Base-by-base conservation (phyloP, 805 yeast species). In the Kuraishia hungarica region DNA sequence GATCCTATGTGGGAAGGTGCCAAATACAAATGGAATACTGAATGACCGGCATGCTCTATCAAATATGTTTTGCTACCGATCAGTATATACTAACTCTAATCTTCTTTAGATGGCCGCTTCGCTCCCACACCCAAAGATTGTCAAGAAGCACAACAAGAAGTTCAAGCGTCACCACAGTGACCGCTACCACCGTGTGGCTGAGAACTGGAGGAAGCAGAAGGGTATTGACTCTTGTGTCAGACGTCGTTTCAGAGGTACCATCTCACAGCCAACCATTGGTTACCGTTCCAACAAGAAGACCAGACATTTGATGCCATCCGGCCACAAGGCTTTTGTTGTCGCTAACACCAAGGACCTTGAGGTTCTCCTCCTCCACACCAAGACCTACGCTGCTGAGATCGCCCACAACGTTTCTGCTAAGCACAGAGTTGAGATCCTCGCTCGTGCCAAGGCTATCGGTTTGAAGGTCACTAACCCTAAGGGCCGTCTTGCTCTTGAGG, bases 131-230 rank as follows among this genome's bases (percentile, higher is more conserved):
- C 97, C 98, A 82, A 92, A 90, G 93, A 94, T 94, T 81, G 97
- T 93, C 79, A 96, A 94, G 93, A 94, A 94, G 91, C 94, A 92
- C 90, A 76, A 91, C 74, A 90, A 90, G 86, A 88, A 87, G 86
- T 94, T 94, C 89, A 96, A 92, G 93, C 91, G 99, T 84, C 98
- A 93, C 80, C 99, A 94, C 86, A 91, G 97, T 79, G 99, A 94
- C 87, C 90, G 97, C 82, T 93, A 91, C 82, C 86, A 85, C 86
- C 92, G 99, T 82, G 97, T 94, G 69, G 81, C 89, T 73, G 97
- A 90, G 82, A 87, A 86, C 86, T 96, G 99, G 99, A 94, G 99
- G 90, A 93, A 94, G 84, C 99, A 96, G 83, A 94, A 94, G 89
- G 99, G 99, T 94, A 94, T 94, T 77, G 99, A 94, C 85, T 92